Percentiles rank a stretch among this genome's conserved stretches.
These are phyloP conservation scores for Phaeosphaeria sp. DNA, from an alignment of 2,329 filamentous ascomycete species.

Conservation along the genomic window DNA sequence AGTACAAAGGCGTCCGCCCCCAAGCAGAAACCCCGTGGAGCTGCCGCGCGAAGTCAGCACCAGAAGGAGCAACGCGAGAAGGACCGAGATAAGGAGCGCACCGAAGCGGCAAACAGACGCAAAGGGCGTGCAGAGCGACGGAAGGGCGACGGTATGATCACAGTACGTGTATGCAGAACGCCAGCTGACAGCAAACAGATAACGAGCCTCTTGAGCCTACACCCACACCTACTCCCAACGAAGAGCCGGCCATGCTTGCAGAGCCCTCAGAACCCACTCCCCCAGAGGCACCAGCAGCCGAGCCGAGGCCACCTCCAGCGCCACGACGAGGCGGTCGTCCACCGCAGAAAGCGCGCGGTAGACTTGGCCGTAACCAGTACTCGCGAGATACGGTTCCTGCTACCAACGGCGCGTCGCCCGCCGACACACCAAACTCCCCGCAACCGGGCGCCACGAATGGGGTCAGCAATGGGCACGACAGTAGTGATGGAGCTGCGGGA, in stretches of 20 bases:
- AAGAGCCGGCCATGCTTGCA: conserved; percentile 34
- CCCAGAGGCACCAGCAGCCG: conserved; percentile 32
- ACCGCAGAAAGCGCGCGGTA: conserved; percentile 39
- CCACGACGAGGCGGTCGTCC: conserved; percentile 45
- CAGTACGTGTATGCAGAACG: conserved; percentile 17
- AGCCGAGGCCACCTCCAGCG: conserved; percentile 35
- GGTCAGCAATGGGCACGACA: conserved; percentile 50
- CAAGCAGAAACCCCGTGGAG: conserved; percentile 55
- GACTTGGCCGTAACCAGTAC: conserved; percentile 49
- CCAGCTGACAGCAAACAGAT: conserved; percentile 35
- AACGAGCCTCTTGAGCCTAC: conserved; percentile 34
- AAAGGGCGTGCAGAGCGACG: conserved; percentile 83
- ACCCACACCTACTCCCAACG: conserved; percentile 26
- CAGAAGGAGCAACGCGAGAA: conserved; percentile 67
- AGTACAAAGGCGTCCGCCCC: conserved; percentile 52
- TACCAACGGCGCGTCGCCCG: conserved; percentile 43
- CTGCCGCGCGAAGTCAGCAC: conserved; percentile 59
- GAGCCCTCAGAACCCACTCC: conserved; percentile 31
- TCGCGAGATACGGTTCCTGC: conserved; percentile 43
- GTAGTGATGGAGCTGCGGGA: conserved; percentile 64
- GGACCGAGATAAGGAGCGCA: conserved; percentile 75
- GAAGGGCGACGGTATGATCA: conserved; percentile 74
- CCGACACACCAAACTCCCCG: conserved; percentile 41
- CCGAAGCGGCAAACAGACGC: conserved; percentile 78
- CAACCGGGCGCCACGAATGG: conserved; percentile 43